Evolutionary conservation across 352 stramenopile species (phyloP), one percentile per base, ranked within the genome.

Genomic region (Phytopythium ostracodes): DNA sequence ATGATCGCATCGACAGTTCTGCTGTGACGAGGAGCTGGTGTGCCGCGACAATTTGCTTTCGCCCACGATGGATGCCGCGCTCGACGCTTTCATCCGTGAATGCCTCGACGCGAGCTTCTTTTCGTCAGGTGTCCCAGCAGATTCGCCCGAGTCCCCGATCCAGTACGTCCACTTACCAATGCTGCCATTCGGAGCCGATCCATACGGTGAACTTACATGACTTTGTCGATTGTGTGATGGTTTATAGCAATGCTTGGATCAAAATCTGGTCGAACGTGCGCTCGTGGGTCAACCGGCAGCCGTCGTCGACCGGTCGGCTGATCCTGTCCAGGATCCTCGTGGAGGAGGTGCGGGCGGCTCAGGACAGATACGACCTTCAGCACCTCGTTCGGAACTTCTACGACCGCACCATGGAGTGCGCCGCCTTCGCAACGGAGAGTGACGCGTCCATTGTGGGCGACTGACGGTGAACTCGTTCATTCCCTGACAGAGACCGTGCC

Each of bases 261-360:
- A 35, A 36, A 15, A 54, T 54, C 1, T 54, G 47, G 47, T 33
- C 47, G 3, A 54, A 54, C 25, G 47, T 54, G 24, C 47, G 25
- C 15, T 36, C 0, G 47, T 54, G 24, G 25, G 25, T 54, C 24
- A 22, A 54, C 14, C 47, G 29, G 25, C 47, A 54, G 47, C 47
- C 47, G 47, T 24, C 47, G 25, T 35, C 47, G 15, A 54, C 47
- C 1, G 47, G 47, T 7, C 12, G 10, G 12, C 47, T 54, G 10
- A 35, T 54, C 47, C 47, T 54, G 47, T 54, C 47, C 12, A 36
- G 47, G 47, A 36, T 54, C 47, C 47, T 54, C 47, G 47, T 54
- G 25, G 47, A 54, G 47, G 47, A 54, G 47, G 6, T 54, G 0
- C 47, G 47, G 4, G 25, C 3, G 2, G 24, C 4, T 5, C 12